Conservation (phyloP, 352 stramenopile genomes). For the Pythium sp. region DNA sequence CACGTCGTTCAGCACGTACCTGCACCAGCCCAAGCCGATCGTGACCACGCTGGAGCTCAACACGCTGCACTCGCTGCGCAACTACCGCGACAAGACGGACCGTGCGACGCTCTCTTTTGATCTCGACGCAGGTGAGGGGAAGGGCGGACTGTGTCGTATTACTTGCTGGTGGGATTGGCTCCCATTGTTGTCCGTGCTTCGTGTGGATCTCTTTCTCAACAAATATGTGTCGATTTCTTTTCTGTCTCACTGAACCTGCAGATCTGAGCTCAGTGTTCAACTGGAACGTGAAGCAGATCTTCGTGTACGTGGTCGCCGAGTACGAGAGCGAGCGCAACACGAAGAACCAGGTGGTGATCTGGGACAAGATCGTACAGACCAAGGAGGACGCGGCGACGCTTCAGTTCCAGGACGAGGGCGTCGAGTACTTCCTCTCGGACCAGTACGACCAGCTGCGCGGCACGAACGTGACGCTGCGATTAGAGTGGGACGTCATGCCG, state of each 20-base stretch:
- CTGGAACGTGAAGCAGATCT: constrained; percentile 90
- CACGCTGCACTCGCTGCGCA: constrained; percentile 76
- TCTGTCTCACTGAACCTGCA: constrained; percentile 15
- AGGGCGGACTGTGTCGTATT: too few species aligned
- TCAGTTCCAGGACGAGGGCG: constrained; percentile 55
- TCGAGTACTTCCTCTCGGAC: constrained; percentile 85
- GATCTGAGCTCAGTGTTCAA: constrained; percentile 88
- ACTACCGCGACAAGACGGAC: constrained; percentile 78
- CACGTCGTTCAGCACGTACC: constrained; percentile 69
- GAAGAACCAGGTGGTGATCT: constrained; percentile 82
- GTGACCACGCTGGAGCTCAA: constrained; percentile 61
- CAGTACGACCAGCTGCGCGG: constrained; percentile 74
- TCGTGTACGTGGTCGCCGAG: constrained; percentile 86
- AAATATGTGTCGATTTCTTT: too few species aligned
- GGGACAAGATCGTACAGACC: constrained; percentile 82
- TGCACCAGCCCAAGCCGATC: constrained; percentile 54
- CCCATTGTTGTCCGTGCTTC: too few species aligned
- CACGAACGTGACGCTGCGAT: constrained; percentile 73
- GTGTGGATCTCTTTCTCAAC: background rate
- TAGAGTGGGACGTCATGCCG: constrained; percentile 88
- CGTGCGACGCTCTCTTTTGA: constrained; percentile 82
- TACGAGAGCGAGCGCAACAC: constrained; percentile 65
- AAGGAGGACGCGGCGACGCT: constrained; percentile 46
- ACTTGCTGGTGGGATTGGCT: too few species aligned
- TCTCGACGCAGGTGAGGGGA: constrained; percentile 60